Evolutionary conservation across 371 early-diverging fungal genomes (phyloP), one percentile per base, ranked within the genome.

Genomic region (Chytridium lagenaria): DNA sequence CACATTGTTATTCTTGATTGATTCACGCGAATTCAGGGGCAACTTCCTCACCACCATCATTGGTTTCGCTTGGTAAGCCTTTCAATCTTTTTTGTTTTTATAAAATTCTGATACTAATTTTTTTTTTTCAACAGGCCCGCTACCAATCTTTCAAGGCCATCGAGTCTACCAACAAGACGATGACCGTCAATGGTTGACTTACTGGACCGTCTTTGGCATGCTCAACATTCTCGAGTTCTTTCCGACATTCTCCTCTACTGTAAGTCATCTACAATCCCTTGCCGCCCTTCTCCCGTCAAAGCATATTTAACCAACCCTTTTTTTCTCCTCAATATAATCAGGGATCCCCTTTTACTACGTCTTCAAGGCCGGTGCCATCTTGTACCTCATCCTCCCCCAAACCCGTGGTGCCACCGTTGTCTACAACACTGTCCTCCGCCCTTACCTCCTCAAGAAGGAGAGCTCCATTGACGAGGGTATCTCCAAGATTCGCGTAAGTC

Each of bases 81-180:
- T n/a, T n/a, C n/a, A n/a, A n/a, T n/a, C n/a, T n/a, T n/a, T n/a
- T n/a, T n/a, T n/a, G n/a, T n/a, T n/a, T n/a, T n/a, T n/a, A n/a
- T n/a, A n/a, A n/a, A n/a, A n/a, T n/a, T n/a, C n/a, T n/a, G n/a
- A n/a, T n/a, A n/a, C n/a, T n/a, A n/a, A n/a, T n/a, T n/a, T n/a
- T n/a, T n/a, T n/a, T n/a, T n/a, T n/a, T n/a, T n/a, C n/a, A n/a
- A n/a, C n/a, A n/a, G n/a, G n/a, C 97, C 66, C 95, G 96, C 7
- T 97, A 93, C 79, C 92, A 93, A 57, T 92, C 94, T 19, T 94
- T 97, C 89, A 89, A 92, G 81, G 97, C 96, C 28, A 90, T 97
- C 71, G 98, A 97, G 82, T 80, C 90, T 1, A 78, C 87, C 1
- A 84, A 83, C 65, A 93, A 86, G 86, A 87, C 15, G 95, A 95